These are phyloP conservation scores for Hypoxylon subgilvum DNA, from an alignment of 495 filamentous ascomycete genomes.

Conservation along the genomic window DNA sequence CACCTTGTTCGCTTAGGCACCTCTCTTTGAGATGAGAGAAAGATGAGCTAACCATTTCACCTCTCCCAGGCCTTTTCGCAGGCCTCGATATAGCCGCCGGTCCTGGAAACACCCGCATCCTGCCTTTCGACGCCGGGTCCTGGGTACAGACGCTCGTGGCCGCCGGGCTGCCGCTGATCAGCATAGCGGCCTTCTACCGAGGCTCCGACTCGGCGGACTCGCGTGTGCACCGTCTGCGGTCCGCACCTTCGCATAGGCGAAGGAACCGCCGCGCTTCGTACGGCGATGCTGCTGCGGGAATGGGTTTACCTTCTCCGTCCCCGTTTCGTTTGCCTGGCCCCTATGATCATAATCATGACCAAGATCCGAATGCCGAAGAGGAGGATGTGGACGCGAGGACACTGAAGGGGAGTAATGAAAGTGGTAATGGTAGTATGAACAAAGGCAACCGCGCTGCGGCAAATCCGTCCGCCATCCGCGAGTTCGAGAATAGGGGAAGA, in stretches of 20 bases:
- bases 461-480: too few species aligned
- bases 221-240: slow-evolving; percentile 1
- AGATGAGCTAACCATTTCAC: too few species aligned
- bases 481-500: not conserved
- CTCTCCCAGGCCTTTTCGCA: slow-evolving; percentile 33
- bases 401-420: not conserved
- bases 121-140: slow-evolving; percentile 31
- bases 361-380: too few species aligned
- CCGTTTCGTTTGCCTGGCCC: too few species aligned
- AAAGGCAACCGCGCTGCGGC: too few species aligned
- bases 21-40: slow-evolving; percentile 1
- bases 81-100: slow-evolving; percentile 30
- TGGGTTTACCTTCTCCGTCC: too few species aligned
- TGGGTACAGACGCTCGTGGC: slow-evolving; percentile 29
- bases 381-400: not conserved
- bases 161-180: slow-evolving; percentile 27
- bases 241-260: not conserved
- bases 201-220: slow-evolving; percentile 23
- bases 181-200: slow-evolving; percentile 29
- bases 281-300: too few species aligned
- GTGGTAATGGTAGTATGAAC: too few species aligned
- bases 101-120: slow-evolving; percentile 18
- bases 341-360: too few species aligned
- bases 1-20: not conserved
- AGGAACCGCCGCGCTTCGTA: not conserved